Conservation (phyloP, 352 stramenopile genomes). For the Phytophthora rubi region DNA sequence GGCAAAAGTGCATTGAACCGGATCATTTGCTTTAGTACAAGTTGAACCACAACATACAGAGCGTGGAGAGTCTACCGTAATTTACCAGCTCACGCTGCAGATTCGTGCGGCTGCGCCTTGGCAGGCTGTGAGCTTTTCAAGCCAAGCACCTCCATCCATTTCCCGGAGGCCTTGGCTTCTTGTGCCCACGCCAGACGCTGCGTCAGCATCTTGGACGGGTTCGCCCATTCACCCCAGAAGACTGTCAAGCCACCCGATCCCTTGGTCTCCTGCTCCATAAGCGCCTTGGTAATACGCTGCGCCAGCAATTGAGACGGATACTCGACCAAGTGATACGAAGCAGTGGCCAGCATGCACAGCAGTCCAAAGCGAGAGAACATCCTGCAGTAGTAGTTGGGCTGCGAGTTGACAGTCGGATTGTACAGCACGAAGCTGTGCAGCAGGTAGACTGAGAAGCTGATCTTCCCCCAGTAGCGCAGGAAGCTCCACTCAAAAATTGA, state of each 20-base stretch:
- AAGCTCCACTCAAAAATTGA: slow-evolving; percentile 50
- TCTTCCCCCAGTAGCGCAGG: slow-evolving; percentile 48
- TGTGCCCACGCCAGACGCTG: slow-evolving; percentile 19
- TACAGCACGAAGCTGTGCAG: slow-evolving; percentile 51
- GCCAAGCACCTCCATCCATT: slow-evolving; percentile 22
- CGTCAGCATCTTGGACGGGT: slow-evolving; percentile 30
- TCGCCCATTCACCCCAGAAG: slow-evolving; percentile 34
- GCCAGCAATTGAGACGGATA: slow-evolving; percentile 59
- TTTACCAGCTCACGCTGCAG: slow-evolving; percentile 15
- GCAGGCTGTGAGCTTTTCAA: slow-evolving; percentile 13
- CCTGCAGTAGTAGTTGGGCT: slow-evolving; percentile 43
- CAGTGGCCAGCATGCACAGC: slow-evolving; percentile 36
- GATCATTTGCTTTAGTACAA: slow-evolving; percentile 30
- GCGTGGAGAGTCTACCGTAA: neutral
- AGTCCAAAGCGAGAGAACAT: slow-evolving; percentile 42
- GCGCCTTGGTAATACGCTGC: slow-evolving; percentile 42
- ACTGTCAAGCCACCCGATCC: slow-evolving; percentile 24
- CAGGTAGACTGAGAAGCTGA: slow-evolving; percentile 60
- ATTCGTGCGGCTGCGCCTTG: slow-evolving; percentile 27
- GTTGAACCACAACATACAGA: slow-evolving; percentile 22
- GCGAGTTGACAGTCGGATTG: slow-evolving; percentile 28
- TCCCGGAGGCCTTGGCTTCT: slow-evolving; percentile 30
- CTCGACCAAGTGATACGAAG: slow-evolving; percentile 54
- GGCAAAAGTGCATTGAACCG: slow-evolving; percentile 18
- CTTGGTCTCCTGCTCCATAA: slow-evolving; percentile 36